phyloP scores from a whole-genome alignment of 2,329 filamentous ascomycete species.

The Botrytis aclada region DNA sequence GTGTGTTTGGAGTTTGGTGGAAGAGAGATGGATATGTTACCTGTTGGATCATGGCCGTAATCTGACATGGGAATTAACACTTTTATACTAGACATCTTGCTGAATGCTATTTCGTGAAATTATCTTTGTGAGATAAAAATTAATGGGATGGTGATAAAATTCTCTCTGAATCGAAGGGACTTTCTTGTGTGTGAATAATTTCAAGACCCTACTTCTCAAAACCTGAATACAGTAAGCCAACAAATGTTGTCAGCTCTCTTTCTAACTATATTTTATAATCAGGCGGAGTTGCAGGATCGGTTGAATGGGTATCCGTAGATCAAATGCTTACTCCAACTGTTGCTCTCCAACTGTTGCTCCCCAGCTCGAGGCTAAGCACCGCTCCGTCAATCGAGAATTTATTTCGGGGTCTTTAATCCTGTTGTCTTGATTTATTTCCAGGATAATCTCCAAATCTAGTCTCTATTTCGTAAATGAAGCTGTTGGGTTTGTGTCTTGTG shows the following conservation, averaged over 20 bases:
- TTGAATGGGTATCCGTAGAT: background rate
- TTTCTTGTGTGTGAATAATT: background rate
- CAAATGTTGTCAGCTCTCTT: no score
- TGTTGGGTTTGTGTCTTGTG: background rate
- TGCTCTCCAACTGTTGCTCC: no score
- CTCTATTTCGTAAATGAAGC: background rate
- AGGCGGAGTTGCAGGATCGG: background rate
- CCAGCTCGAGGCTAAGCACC: background rate
- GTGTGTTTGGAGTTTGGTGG: background rate
- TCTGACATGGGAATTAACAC: constrained; percentile 52
- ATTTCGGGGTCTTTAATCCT: background rate
- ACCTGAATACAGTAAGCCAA: background rate
- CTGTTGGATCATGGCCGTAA: constrained; percentile 54
- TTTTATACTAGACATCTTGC: constrained; percentile 30
- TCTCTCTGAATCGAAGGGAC: background rate
- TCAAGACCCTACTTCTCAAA: background rate
- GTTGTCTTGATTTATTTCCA: background rate
- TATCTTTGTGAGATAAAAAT: background rate
- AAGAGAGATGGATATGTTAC: constrained; percentile 34
- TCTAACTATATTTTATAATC: background rate
- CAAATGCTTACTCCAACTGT: background rate
- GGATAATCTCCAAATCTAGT: background rate
- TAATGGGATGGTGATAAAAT: fast-evolving
- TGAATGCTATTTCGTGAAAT: background rate
- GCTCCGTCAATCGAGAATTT: background rate